Percentiles rank a stretch among this genome's conserved stretches.
Evolutionary conservation across 345 rosid genomes (phyloP).

Genomic region (Ceriops zippeliana): DNA sequence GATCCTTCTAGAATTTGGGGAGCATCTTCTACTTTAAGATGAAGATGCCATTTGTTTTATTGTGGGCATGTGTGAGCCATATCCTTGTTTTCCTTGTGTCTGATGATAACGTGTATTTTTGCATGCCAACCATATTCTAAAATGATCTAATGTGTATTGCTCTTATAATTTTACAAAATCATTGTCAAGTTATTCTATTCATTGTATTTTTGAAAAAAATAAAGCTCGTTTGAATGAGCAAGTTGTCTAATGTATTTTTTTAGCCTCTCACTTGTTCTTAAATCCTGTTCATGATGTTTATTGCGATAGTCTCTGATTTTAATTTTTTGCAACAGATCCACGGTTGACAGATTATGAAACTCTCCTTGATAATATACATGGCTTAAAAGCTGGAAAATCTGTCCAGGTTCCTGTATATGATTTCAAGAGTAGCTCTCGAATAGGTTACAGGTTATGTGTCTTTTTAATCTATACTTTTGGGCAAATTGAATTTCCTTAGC

Average conservation of each 20-base stretch:
- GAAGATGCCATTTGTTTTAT: neutral
- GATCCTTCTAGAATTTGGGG: neutral
- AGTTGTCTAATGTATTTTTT: neutral
- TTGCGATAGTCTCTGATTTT: slow-evolving; percentile 24
- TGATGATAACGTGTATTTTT: neutral
- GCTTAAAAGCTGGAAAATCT: slow-evolving; percentile 77
- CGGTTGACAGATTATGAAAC: slow-evolving; percentile 91
- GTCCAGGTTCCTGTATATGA: slow-evolving; percentile 89
- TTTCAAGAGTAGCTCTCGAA: slow-evolving; percentile 89
- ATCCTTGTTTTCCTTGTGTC: neutral
- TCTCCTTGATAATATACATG: slow-evolving; percentile 79
- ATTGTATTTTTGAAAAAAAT: neutral
- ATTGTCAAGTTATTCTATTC: neutral
- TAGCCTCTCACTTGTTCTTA: slow-evolving; percentile 12
- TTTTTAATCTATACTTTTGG: slow-evolving; percentile 6
- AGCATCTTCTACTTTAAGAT: neutral
- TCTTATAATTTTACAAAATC: neutral
- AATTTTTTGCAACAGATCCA: slow-evolving; percentile 64
- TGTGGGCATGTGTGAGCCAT: neutral
- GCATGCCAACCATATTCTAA: neutral
- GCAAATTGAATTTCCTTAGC: slow-evolving; percentile 5
- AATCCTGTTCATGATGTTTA: slow-evolving; percentile 6
- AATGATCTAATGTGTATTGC: neutral
- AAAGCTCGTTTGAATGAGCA: neutral
- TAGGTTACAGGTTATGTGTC: slow-evolving; percentile 69